phyloP scores from a whole-genome alignment of 2,329 filamentous ascomycete species.

The Pestalotiopsis sp. region DNA sequence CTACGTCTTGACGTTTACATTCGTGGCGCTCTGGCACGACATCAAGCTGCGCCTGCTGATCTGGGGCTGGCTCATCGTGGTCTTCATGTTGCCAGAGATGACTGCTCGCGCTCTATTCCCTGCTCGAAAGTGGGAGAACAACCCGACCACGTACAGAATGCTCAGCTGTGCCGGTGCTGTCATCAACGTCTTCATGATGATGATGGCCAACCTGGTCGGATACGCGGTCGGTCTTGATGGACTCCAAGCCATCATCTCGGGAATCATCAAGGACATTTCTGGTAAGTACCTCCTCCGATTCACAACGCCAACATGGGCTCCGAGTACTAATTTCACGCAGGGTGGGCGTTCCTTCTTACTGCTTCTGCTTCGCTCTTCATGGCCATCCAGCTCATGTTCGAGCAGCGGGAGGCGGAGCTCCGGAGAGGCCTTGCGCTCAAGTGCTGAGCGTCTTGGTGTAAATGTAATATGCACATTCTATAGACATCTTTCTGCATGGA shows the following conservation, averaged over 20 bases:
- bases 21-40: constrained; percentile 97
- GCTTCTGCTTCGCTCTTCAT: constrained; percentile 79
- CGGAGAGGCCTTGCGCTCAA: constrained; percentile 57
- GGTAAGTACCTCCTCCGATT: constrained; percentile 42
- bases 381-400: constrained; percentile 93
- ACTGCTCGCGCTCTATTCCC: constrained; percentile 74
- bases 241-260: constrained; percentile 70
- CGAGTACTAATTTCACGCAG: constrained; percentile 34
- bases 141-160: constrained; percentile 74
- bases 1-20: constrained; percentile 86
- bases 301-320: constrained; percentile 18
- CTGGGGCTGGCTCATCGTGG: constrained; percentile 95
- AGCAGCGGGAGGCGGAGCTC: constrained; percentile 82
- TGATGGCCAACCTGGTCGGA: constrained; percentile 89
- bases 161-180: constrained; percentile 81
- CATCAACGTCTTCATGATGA: constrained; percentile 89
- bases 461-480: neutral
- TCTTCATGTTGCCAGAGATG: constrained; percentile 92
- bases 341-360: constrained; percentile 69
- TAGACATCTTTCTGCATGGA: neutral
- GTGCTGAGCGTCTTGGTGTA: neutral
- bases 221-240: constrained; percentile 94
- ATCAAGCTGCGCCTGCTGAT: constrained; percentile 87
- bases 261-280: constrained; percentile 74
- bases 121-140: constrained; percentile 64